phyloP scores from a whole-genome alignment of 352 stramenopile genomes.

The Pythium oligandrum region DNA sequence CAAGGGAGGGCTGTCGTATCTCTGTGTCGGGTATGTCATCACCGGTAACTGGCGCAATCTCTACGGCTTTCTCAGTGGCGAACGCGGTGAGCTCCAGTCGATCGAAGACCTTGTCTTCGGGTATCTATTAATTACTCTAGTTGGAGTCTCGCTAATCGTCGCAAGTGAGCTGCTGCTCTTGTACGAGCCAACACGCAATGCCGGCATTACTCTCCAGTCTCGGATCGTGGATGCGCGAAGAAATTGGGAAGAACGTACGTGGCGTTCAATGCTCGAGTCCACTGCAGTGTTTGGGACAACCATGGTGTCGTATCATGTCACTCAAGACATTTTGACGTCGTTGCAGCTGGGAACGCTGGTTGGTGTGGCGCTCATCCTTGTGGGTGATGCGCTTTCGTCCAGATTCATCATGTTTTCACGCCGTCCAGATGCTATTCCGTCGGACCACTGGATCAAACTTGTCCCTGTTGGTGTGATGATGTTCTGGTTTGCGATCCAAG shows the following conservation, averaged over 20 bases:
- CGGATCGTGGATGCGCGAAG: constrained; percentile 61
- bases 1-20: constrained; percentile 61
- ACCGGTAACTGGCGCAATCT: constrained; percentile 40
- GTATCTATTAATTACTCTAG: constrained; percentile 67
- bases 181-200: constrained; percentile 52
- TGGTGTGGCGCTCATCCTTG: constrained; percentile 51
- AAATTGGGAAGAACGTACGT: constrained; percentile 60
- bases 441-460: constrained; percentile 79
- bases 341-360: constrained; percentile 70
- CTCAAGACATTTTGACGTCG: constrained; percentile 56
- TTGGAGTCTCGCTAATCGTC: constrained; percentile 70
- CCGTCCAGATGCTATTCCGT: constrained; percentile 36
- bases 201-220: constrained; percentile 59
- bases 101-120: constrained; percentile 64
- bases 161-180: constrained; percentile 71
- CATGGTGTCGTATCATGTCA: constrained; percentile 49
- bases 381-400: constrained; percentile 39
- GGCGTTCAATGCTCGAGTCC: constrained; percentile 59
- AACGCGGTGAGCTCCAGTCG: constrained; percentile 25
- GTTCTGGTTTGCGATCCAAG: constrained; percentile 52
- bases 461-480: constrained; percentile 60
- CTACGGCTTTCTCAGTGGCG: constrained; percentile 35
- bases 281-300: constrained; percentile 50
- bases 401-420: constrained; percentile 21
- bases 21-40: constrained; percentile 64